phyloP scores from a whole-genome alignment of 1,284 basidiomycete species.

The Schizopora paradoxa region DNA sequence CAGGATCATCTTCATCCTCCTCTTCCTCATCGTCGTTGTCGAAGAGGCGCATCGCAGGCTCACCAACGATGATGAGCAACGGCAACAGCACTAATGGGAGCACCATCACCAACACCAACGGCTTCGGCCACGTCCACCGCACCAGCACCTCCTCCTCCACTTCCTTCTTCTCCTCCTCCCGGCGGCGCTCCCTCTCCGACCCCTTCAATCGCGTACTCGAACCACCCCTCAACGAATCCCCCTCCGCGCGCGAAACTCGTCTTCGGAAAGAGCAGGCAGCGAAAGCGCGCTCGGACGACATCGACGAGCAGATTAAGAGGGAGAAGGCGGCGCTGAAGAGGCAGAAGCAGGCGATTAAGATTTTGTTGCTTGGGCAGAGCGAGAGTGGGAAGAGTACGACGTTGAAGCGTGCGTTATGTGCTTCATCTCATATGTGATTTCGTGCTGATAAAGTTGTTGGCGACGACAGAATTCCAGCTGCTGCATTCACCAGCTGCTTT shows the following conservation, averaged over 20 bases:
- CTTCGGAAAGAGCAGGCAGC: conserved; percentile 62
- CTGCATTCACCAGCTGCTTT: conserved; percentile 69
- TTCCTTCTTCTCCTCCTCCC: conserved; percentile 16
- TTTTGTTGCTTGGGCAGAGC: conserved; percentile 75
- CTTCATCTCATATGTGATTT: conserved; percentile 12
- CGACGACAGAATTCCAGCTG: conserved; percentile 78
- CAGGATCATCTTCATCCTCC: too few relatives aligned
- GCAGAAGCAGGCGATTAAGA: conserved; percentile 57
- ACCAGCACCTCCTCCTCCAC: background rate
- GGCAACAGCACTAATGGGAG: too few relatives aligned
- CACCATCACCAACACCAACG: too few relatives aligned
- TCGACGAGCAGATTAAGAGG: conserved; percentile 68
- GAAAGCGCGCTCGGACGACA: conserved; percentile 64
- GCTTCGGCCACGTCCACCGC: too few relatives aligned
- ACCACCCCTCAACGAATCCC: conserved; percentile 67
- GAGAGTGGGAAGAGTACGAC: conserved; percentile 81
- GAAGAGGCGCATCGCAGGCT: too few relatives aligned
- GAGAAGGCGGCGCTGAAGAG: conserved; percentile 56
- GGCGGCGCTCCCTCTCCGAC: conserved; percentile 54
- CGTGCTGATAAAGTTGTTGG: too few relatives aligned
- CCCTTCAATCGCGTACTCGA: conserved; percentile 60
- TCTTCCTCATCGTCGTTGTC: too few relatives aligned
- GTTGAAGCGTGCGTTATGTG: conserved; percentile 71
- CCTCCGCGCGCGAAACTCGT: conserved; percentile 53
- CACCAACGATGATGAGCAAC: too few relatives aligned